Base-by-base conservation (phyloP, 2,329 filamentous ascomycete species). In the Phialemonium atrogriseum region DNA sequence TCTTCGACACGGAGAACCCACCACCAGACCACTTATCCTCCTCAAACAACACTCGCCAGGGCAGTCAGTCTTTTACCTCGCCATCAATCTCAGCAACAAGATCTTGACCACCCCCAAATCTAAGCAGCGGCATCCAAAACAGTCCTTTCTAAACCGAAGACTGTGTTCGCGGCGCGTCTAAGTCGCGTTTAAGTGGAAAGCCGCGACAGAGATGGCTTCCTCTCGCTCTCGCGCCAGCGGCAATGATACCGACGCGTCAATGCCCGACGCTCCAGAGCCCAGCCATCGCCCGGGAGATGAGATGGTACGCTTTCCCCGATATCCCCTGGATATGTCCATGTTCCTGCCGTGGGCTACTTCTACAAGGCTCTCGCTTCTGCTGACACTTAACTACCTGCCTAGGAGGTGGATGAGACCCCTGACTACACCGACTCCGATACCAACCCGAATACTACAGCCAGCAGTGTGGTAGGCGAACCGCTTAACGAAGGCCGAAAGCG, bases 391-490 rank as follows among this genome's bases (percentile, higher is more conserved):
- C n/a, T n/a, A n/a, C n/a, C n/a, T n/a, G n/a, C n/a, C 10, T 15
- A 71, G 74, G 70, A 77, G 30, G 66, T 78, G 24, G 75, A 80
- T 42, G 74, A 80, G 45, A 80, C 76, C 6, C 73, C 74, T 28
- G 76, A 80, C 46, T 78, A 73, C 48, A 76, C 73, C 37, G 76
- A 80, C 41, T 78, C 74, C 8, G 76, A 80, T 46, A 78, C 74
- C 12, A 78, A 80, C 40, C 72, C 73, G 8, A 80, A 79, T 45
- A 80, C 75, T 10, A 78, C 75, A 30, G 85, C 84, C 33, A 94
- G 85, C 63, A 95, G 88, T 56, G 77, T 94, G 46, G 78, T 72
- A 34, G 89, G 87, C 33, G 89, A 95, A 46, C 60, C 64, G 25
- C 52, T 68, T 24, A 61, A 64, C 27, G 89, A 96, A 63, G 87